Conservation (phyloP, 768 basidiomycete species). For the Collybiopsis luxurians region DNA sequence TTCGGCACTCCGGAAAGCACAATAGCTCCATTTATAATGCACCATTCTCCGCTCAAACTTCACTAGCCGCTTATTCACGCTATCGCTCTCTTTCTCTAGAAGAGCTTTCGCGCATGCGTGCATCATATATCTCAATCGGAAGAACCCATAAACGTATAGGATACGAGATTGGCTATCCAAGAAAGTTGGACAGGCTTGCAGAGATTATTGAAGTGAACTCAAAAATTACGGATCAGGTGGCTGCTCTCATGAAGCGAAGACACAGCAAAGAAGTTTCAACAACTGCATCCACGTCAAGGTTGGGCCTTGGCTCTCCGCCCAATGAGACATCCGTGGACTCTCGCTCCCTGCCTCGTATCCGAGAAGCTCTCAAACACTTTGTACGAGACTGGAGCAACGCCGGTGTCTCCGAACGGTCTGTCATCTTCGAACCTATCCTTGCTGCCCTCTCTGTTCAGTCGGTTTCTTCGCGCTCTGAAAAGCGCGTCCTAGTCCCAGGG, state of each 20-base stretch:
- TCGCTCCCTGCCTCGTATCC: conserved; percentile 38
- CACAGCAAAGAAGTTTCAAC: background rate
- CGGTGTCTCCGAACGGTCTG: conserved; percentile 50
- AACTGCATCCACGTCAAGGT: conserved; percentile 16
- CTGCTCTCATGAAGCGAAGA: conserved; percentile 26
- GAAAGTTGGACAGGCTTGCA: conserved; percentile 46
- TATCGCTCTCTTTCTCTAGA: conserved; percentile 39
- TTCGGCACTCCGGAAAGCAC: conserved; percentile 14
- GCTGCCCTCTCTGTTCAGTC: conserved; percentile 32
- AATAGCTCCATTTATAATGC: background rate
- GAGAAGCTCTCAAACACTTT: conserved; percentile 66
- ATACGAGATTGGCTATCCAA: conserved; percentile 50
- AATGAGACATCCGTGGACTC: conserved; percentile 11
- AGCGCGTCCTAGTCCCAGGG: conserved; percentile 59
- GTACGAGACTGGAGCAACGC: conserved; percentile 69
- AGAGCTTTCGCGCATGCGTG: conserved; percentile 40
- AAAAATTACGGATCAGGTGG: conserved; percentile 39
- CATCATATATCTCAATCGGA: conserved; percentile 44
- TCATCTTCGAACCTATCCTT: conserved; percentile 57
- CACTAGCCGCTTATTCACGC: conserved; percentile 39
- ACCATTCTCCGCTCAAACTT: conserved; percentile 44
- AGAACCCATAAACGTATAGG: conserved; percentile 47
- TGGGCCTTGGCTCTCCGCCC: background rate
- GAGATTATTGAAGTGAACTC: conserved; percentile 24
- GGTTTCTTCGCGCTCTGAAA: conserved; percentile 6